Conservation (phyloP, 345 rosid genomes). For the Syzygium oleosum region DNA sequence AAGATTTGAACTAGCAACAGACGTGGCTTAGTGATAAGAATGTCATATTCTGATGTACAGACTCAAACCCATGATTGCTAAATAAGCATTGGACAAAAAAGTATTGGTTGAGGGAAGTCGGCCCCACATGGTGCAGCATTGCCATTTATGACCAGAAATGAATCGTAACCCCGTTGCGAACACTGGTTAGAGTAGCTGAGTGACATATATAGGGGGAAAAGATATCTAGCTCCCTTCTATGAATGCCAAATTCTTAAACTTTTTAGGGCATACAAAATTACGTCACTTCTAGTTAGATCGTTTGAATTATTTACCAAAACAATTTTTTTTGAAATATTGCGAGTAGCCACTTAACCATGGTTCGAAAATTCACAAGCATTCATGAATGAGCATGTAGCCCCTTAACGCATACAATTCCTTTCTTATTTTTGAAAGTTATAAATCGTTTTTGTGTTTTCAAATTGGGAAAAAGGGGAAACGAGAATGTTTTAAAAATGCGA, state of each 20-base stretch:
- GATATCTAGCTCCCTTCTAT: neutral
- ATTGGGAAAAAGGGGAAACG: neutral
- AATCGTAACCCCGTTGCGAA: no score
- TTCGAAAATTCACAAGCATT: neutral
- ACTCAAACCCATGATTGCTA: no score
- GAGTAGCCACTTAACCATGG: no score
- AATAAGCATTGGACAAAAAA: no score
- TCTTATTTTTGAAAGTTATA: neutral
- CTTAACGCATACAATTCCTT: neutral
- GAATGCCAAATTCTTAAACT: neutral
- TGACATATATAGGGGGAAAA: no score
- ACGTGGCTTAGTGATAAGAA: neutral
- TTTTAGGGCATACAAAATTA: neutral
- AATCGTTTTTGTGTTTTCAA: neutral
- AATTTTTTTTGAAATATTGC: no score
- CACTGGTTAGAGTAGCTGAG: no score
- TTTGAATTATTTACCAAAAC: neutral
- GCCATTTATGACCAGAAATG: no score
- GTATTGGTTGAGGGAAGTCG: no score
- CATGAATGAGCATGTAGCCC: neutral
- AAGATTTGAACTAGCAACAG: neutral
- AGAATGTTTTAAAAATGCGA: neutral
- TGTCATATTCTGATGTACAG: neutral
- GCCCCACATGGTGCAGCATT: no score
- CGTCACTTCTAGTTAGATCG: neutral